These are phyloP conservation scores for Cladorrhinum sp. DNA, from an alignment of 2,329 filamentous ascomycete genomes.

Conservation along the genomic window DNA sequence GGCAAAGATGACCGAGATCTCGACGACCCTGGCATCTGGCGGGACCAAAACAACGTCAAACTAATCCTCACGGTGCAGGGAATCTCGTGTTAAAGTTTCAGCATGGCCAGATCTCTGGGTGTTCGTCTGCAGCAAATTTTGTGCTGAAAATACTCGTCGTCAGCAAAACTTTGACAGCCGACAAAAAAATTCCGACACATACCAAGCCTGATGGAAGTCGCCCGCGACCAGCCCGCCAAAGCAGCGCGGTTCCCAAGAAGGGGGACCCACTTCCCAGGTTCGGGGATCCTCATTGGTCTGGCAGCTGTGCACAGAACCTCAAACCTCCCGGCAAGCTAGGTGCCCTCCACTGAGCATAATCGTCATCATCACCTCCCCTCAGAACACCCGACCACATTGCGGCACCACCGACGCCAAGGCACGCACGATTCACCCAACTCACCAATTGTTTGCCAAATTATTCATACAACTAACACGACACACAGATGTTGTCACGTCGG, in stretches of 20 bases:
- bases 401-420: constrained; percentile 35
- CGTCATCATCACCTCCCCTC: constrained; percentile 23
- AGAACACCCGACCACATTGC: constrained; percentile 32
- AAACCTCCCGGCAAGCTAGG: constrained; percentile 14
- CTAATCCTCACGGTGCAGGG: constrained; percentile 44
- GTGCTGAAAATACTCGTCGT: constrained; percentile 42
- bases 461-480: neutral
- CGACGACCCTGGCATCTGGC: constrained; percentile 58
- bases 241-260: neutral
- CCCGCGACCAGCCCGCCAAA: constrained; percentile 10
- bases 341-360: constrained; percentile 23
- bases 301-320: constrained; percentile 4
- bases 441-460: neutral
- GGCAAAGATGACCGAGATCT: constrained; percentile 50
- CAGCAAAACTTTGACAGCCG: constrained; percentile 49
- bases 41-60: constrained; percentile 54
- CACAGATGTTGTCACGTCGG: constrained; percentile 60
- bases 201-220: constrained; percentile 25
- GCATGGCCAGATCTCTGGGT: constrained; percentile 52
- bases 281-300: neutral
- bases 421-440: constrained; percentile 8
- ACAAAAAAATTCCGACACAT: constrained; percentile 33
- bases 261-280: neutral
- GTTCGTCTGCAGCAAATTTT: constrained; percentile 45
- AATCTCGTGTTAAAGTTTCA: constrained; percentile 49